phyloP scores from a whole-genome alignment of 2,329 filamentous ascomycete species.

The Karstenula rhodostoma region DNA sequence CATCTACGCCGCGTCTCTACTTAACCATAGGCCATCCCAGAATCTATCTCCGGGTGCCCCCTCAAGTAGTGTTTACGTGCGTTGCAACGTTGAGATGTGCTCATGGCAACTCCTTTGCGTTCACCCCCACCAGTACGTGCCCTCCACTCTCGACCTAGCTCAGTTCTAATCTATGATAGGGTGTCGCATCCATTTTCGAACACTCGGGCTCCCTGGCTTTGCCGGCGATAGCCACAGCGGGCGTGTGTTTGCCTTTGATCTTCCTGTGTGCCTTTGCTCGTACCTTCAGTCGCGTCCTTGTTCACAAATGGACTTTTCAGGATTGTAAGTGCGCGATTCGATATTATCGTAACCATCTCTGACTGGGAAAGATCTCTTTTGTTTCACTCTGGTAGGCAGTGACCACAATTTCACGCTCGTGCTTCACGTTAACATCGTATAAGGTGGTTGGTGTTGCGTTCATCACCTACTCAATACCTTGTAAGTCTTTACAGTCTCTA shows the following conservation, averaged over 20 bases:
- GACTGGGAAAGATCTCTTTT: constrained; percentile 23
- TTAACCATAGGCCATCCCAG: constrained; percentile 8
- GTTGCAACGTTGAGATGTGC: constrained; percentile 15
- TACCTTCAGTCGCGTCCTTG: constrained; percentile 21
- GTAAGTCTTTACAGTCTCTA: constrained; percentile 15
- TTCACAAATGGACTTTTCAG: constrained; percentile 26
- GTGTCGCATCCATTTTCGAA: constrained; percentile 26
- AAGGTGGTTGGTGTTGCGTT: constrained; percentile 25
- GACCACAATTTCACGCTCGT: background rate
- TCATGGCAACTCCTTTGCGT: constrained; percentile 22
- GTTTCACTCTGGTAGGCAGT: constrained; percentile 17
- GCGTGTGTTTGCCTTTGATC: constrained; percentile 25
- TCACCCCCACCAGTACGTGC: constrained; percentile 17
- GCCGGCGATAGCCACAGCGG: constrained; percentile 26
- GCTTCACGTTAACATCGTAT: constrained; percentile 4
- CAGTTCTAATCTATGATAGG: constrained; percentile 17
- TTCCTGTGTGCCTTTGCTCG: constrained; percentile 24
- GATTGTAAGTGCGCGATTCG: constrained; percentile 22
- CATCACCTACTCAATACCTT: constrained; percentile 26
- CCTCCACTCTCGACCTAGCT: background rate
- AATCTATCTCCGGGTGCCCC: constrained; percentile 6
- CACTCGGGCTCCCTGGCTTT: constrained; percentile 25
- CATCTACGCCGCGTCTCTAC: constrained; percentile 16
- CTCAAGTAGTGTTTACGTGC: constrained; percentile 13
- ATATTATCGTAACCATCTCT: background rate